Evolutionary conservation across 2,329 filamentous ascomycete species (phyloP), one percentile per base, ranked within the genome.

Genomic region (Scytalidium sp.): DNA sequence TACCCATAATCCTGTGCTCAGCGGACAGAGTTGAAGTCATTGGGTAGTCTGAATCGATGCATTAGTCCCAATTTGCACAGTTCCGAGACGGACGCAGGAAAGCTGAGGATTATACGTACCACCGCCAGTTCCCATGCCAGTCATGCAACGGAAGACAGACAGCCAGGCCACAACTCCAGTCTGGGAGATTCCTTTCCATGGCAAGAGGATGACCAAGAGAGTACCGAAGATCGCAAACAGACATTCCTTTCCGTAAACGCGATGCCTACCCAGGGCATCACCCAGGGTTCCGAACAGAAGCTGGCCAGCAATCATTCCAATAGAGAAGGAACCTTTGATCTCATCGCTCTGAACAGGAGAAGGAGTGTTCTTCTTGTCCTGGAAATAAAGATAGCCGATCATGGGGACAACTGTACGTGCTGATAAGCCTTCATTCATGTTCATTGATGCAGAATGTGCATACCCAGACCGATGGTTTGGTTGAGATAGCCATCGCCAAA

Each of bases 401-500:
- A 61, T 62, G 2, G 60, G 60, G 21, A 62, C 58, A 19, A 59
- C 60, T 62, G 40, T 2, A 19, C 20, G 46, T 46, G 32, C 39
- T 19, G 13, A 41, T 50, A 6, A 10, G 19, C 15, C 39, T 10
- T 45, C 36, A 11, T 15, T 36, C 7, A 8, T 36, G 11, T 36
- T 36, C 32, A 27, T 29, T 29, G 7, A 7, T 13, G 25, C 13
- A 15, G 13, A 36, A 36, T 36, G n/a, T 42, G 27, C 51, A n/a
- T 42, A 62, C 60, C 57, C 21, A 63, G 60, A 41, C 60, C 60
- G 41, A 63, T 61, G 21, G 58, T 57, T 21, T 62, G 43, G 41
- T 63, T 63, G 6, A 63, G 52, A 53, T 60, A 63, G 13, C 60
- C 60, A 58, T 63, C 60, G 21, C 58, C 54, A 45, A 62, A 62